phyloP scores from a whole-genome alignment of 371 early-diverging fungal genomes.

The Quaeritorhiza haematococci region DNA sequence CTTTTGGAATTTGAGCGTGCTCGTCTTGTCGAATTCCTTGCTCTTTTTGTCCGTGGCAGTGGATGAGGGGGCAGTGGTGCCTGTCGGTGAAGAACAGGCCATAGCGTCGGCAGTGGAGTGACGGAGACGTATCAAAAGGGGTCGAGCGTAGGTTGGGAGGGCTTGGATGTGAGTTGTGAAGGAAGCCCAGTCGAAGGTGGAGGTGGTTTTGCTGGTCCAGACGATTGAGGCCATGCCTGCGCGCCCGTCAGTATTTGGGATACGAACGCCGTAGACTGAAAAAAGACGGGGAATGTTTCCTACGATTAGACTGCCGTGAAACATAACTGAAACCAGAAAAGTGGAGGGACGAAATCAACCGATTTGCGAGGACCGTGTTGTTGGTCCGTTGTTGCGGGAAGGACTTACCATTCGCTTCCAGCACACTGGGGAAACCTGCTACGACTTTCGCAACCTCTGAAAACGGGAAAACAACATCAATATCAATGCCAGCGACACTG shows the following conservation, averaged over 20 bases:
- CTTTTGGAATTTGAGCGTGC: conserved; percentile 19
- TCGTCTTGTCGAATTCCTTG: conserved; percentile 16
- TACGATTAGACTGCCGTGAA: too few relatives aligned
- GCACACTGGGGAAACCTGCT: neutral
- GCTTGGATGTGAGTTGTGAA: too few relatives aligned
- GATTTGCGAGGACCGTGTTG: too few relatives aligned
- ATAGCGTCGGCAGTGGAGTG: too few relatives aligned
- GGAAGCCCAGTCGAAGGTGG: too few relatives aligned
- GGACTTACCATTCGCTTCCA: neutral
- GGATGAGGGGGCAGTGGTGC: too few relatives aligned
- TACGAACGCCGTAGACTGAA: conserved; percentile 30
- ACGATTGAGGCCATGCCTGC: conserved; percentile 72
- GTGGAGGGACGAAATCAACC: too few relatives aligned
- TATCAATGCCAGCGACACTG: too few relatives aligned
- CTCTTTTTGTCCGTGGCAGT: too few relatives aligned
- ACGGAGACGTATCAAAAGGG: neutral
- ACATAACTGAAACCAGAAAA: neutral
- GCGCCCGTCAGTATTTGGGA: conserved; percentile 52
- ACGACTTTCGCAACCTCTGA: conserved; percentile 1
- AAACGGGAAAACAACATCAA: neutral
- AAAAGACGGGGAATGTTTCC: too few relatives aligned
- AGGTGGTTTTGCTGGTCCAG: neutral
- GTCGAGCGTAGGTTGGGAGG: neutral
- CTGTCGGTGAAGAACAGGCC: neutral
- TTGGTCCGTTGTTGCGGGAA: neutral